A percentile compares a stretch with the other conserved stretches of the same genome.
phyloP scores from a whole-genome alignment of 768 basidiomycete genomes.

The Saitozyma podzolica region DNA sequence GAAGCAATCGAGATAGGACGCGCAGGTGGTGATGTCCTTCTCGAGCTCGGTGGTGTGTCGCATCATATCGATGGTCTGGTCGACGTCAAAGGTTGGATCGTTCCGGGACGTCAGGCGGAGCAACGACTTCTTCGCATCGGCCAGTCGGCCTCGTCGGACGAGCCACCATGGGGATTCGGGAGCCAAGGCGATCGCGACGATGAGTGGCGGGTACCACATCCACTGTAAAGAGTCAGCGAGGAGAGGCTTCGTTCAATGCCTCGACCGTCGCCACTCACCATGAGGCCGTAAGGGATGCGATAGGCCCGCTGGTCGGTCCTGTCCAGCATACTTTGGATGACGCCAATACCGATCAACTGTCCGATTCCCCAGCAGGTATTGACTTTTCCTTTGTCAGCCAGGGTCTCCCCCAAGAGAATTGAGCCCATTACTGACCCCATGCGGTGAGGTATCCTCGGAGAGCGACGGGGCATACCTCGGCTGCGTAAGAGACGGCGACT shows the following conservation, averaged over 20 bases:
- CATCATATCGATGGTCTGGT: conserved; percentile 52
- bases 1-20: conserved; percentile 54
- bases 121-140: conserved; percentile 30
- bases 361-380: conserved; percentile 54
- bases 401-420: conserved; percentile 14
- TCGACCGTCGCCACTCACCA: conserved; percentile 7
- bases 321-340: conserved; percentile 41
- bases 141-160: too few species aligned
- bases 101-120: conserved; percentile 29
- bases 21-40: conserved; percentile 45
- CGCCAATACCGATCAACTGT: conserved; percentile 47
- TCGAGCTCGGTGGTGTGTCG: conserved; percentile 54
- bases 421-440: conserved; percentile 44
- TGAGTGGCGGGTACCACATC: too few species aligned
- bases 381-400: conserved; percentile 38
- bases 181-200: too few species aligned
- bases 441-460: conserved; percentile 32
- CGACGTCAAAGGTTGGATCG: conserved; percentile 42
- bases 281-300: conserved; percentile 28
- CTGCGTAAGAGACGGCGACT: conserved; percentile 51
- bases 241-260: conserved; percentile 4
- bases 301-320: conserved; percentile 43
- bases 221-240: conserved; percentile 43
- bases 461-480: too few species aligned
- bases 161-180: too few species aligned